Evolutionary conservation across 768 basidiomycete species (phyloP).

Genomic region (Collybiopsis confluens): DNA sequence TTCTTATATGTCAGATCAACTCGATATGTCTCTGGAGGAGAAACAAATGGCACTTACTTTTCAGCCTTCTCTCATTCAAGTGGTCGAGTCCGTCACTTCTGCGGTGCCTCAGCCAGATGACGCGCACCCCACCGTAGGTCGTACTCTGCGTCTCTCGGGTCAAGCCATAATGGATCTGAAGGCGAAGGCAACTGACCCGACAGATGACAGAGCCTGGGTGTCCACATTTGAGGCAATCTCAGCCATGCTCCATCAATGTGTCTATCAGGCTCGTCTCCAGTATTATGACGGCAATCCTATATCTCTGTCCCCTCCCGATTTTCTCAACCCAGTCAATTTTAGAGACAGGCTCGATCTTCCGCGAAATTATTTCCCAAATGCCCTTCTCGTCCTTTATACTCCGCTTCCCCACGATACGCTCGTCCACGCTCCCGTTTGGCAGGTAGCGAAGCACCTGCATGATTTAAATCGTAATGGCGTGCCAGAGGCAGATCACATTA

Average conservation of each 20-base stretch:
- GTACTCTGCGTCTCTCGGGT: slow-evolving; percentile 15
- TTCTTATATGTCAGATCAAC: slow-evolving; percentile 13
- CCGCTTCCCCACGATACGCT: slow-evolving; percentile 10
- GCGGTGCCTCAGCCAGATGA: not conserved
- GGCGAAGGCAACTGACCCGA: slow-evolving; percentile 12
- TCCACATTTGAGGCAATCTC: slow-evolving; percentile 16
- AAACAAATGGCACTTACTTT: slow-evolving; percentile 8
- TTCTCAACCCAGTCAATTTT: slow-evolving; percentile 15
- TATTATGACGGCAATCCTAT: slow-evolving; percentile 6
- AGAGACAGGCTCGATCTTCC: slow-evolving; percentile 9
- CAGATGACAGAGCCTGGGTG: slow-evolving; percentile 6
- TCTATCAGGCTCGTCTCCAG: slow-evolving; percentile 13
- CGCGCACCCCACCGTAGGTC: slow-evolving; percentile 5
- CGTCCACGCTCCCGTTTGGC: slow-evolving; percentile 12
- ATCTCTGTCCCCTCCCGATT: slow-evolving; percentile 13
- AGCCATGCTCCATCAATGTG: slow-evolving; percentile 14
- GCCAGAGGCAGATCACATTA: slow-evolving; percentile 4
- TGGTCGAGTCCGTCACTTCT: not conserved
- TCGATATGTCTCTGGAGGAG: slow-evolving; percentile 11
- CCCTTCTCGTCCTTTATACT: slow-evolving; percentile 7
- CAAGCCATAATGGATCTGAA: slow-evolving; percentile 3
- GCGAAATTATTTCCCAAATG: slow-evolving; percentile 13
- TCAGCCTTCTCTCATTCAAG: slow-evolving; percentile 1
- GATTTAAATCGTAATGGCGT: slow-evolving; percentile 9
- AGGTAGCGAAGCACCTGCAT: slow-evolving; percentile 16